phyloP scores from a whole-genome alignment of 108 stramenopile species.

The Cafeteria roenbergensis region DNA sequence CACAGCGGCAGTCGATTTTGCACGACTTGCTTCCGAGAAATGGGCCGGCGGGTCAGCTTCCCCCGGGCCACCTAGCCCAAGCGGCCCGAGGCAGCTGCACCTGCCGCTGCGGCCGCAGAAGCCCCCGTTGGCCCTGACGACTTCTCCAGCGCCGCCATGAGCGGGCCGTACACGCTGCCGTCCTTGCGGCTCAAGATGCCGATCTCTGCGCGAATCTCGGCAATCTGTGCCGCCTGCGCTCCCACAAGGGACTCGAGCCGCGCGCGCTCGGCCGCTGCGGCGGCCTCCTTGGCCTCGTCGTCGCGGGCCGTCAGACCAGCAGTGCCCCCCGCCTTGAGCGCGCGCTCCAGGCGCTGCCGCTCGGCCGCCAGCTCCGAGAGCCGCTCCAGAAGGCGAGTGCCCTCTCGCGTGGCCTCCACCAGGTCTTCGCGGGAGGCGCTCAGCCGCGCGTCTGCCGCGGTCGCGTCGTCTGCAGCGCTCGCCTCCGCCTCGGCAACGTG shows the following conservation, averaged over 20 bases:
- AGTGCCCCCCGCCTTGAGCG: slow-evolving; percentile 12
- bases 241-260: slow-evolving; percentile 22
- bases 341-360: slow-evolving; percentile 26
- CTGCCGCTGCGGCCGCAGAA: too few species aligned
- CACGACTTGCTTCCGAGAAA: too few species aligned
- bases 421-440: slow-evolving; percentile 13
- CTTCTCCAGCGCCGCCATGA: too few species aligned
- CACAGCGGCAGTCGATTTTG: too few species aligned
- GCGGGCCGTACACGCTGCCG: slow-evolving; percentile 25
- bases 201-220: slow-evolving; percentile 26
- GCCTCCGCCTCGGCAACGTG: slow-evolving; percentile 11
- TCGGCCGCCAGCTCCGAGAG: slow-evolving; percentile 29
- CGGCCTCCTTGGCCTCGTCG: slow-evolving; percentile 8
- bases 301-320: slow-evolving; percentile 1
- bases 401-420: slow-evolving; percentile 22
- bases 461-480: slow-evolving; percentile 20
- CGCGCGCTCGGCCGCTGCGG: slow-evolving; percentile 21
- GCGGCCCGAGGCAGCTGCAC: too few species aligned
- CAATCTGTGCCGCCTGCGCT: slow-evolving; percentile 29
- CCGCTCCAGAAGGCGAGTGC: slow-evolving; percentile 27
- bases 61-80: too few species aligned
- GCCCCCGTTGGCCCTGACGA: too few species aligned
- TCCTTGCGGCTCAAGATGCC: slow-evolving; percentile 25
- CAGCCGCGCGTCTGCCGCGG: neutral
- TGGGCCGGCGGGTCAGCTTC: too few species aligned